Conservation (phyloP, 371 early-diverging fungal genomes). For the Syncephalastrum contaminatum region DNA sequence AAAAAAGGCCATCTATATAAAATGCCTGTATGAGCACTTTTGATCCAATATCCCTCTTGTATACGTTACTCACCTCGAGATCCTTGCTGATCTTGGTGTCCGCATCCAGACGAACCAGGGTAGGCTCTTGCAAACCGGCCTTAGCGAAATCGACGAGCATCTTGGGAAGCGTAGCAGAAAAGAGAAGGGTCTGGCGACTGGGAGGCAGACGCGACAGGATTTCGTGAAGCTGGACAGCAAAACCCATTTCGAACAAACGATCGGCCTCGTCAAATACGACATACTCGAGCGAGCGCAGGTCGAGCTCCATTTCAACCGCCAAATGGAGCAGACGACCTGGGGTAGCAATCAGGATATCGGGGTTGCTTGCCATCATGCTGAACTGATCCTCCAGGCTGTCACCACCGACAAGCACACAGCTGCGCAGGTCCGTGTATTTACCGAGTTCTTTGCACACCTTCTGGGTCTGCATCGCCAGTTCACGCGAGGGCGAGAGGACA, state of each 20-base stretch:
- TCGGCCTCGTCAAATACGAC: conserved; percentile 99
- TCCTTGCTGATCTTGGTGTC: conserved; percentile 93
- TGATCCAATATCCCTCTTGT: background rate
- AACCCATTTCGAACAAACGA: conserved; percentile 97
- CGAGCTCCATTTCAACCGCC: conserved; percentile 92
- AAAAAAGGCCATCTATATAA: conserved; percentile 79
- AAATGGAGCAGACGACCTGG: conserved; percentile 97
- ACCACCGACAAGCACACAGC: conserved; percentile 94
- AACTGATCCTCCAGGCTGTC: conserved; percentile 94
- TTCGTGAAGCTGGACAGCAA: conserved; percentile 92
- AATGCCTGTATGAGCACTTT: background rate
- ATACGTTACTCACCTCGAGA: conserved; percentile 60
- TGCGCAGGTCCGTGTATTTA: conserved; percentile 89
- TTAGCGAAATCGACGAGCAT: conserved; percentile 93
- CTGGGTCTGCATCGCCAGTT: conserved; percentile 96
- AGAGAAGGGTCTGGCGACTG: conserved; percentile 86
- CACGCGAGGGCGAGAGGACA: conserved; percentile 91
- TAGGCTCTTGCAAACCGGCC: conserved; percentile 93
- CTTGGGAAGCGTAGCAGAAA: conserved; percentile 95
- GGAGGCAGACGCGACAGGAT: conserved; percentile 84
- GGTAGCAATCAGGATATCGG: conserved; percentile 97
- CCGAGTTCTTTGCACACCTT: conserved; percentile 88
- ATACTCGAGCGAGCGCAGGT: conserved; percentile 87
- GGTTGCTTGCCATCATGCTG: conserved; percentile 85
- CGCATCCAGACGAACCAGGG: conserved; percentile 88